phyloP scores from a whole-genome alignment of 345 rosid species.

The Gynandropsis gynandra region DNA sequence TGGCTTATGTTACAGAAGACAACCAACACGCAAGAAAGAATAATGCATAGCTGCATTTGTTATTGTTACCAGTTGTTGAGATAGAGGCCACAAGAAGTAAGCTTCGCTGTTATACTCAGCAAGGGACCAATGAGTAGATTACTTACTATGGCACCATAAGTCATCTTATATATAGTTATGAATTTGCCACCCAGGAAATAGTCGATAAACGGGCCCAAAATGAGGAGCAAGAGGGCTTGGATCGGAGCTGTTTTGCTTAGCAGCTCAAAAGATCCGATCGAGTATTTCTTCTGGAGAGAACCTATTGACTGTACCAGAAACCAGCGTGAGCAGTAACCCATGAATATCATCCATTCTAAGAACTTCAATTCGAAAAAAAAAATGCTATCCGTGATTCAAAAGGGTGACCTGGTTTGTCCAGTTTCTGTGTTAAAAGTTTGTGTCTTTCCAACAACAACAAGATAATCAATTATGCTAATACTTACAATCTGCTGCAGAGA shows the following conservation, averaged over 20 bases:
- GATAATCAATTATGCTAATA: slow-evolving; percentile 2
- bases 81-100: background rate
- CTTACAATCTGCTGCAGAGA: slow-evolving; percentile 96
- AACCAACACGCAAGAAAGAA: slow-evolving; percentile 74
- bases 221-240: slow-evolving; percentile 91
- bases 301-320: slow-evolving; percentile 67
- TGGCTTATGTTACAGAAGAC: too few relatives aligned
- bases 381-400: too few relatives aligned
- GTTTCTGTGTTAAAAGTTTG: slow-evolving; percentile 10
- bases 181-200: slow-evolving; percentile 63
- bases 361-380: background rate
- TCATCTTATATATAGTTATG: slow-evolving; percentile 55
- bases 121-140: background rate
- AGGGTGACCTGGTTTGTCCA: too few relatives aligned
- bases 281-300: slow-evolving; percentile 84
- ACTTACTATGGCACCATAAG: slow-evolving; percentile 70
- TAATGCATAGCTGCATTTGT: slow-evolving; percentile 65
- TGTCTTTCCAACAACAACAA: slow-evolving; percentile 11
- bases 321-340: slow-evolving; percentile 7
- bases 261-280: slow-evolving; percentile 86
- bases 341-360: background rate
- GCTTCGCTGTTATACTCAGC: background rate
- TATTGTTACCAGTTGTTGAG: slow-evolving; percentile 3
- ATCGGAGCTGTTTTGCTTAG: slow-evolving; percentile 93
- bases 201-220: slow-evolving; percentile 79